These are phyloP conservation scores for Xylaria sp. DNA, from an alignment of 2,329 filamentous ascomycete genomes.

Conservation along the genomic window DNA sequence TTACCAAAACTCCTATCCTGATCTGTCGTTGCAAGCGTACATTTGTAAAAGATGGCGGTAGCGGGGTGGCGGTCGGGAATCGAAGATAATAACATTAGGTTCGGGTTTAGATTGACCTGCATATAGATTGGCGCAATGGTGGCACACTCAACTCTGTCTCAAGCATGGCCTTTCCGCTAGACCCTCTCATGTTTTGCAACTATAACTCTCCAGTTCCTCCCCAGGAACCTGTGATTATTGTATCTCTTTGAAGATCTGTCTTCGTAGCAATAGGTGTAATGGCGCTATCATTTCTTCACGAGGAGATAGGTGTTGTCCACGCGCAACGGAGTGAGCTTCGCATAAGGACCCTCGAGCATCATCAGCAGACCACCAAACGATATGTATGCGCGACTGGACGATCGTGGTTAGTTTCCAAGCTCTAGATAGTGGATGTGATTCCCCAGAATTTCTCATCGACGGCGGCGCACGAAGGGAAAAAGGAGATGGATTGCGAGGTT, in stretches of 20 bases:
- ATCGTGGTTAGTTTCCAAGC: slow-evolving; percentile 10
- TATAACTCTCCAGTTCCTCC: slow-evolving; percentile 26
- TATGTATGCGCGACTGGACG: slow-evolving; percentile 84
- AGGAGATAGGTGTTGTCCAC: slow-evolving; percentile 95
- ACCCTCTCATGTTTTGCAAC: slow-evolving; percentile 24
- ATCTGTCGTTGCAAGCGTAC: slow-evolving; percentile 22
- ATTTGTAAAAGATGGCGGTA: slow-evolving; percentile 20
- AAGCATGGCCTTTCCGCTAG: slow-evolving; percentile 22
- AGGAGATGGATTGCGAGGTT: background rate
- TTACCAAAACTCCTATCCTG: background rate
- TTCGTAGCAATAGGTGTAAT: slow-evolving; percentile 8
- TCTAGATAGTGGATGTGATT: no score
- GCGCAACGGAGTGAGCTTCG: slow-evolving; percentile 89
- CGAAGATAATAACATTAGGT: slow-evolving; percentile 15
- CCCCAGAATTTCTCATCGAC: no score
- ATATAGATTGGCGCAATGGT: slow-evolving; percentile 29
- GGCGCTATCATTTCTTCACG: slow-evolving; percentile 79
- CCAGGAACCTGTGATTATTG: slow-evolving; percentile 33
- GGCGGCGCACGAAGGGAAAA: no score
- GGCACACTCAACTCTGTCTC: slow-evolving; percentile 27
- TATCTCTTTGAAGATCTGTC: slow-evolving; percentile 14
- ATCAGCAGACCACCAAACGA: slow-evolving; percentile 94
- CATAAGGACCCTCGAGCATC: slow-evolving; percentile 91
- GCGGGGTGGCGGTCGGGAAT: slow-evolving; percentile 8
- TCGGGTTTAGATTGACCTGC: slow-evolving; percentile 30